Percentiles rank a stretch among this genome's conserved stretches.
Evolutionary conservation across 2,329 filamentous ascomycete species (phyloP).

Genomic region (Intubia oerlemansii): DNA sequence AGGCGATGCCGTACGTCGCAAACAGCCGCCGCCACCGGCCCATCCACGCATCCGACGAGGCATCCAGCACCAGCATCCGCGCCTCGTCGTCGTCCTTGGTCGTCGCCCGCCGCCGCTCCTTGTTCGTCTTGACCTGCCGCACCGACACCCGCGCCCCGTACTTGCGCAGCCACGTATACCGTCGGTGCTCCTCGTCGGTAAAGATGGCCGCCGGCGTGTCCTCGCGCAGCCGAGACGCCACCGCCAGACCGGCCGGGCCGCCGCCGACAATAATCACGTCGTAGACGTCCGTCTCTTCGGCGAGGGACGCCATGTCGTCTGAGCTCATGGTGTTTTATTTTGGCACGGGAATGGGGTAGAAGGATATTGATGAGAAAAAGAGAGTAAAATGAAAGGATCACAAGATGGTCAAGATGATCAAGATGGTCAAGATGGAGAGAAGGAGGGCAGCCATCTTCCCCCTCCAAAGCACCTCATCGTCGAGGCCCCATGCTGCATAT

Average conservation of each 20-base stretch:
- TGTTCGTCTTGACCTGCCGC: slow-evolving; percentile 25
- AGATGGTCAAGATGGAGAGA: too few relatives aligned
- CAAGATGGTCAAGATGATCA: too few relatives aligned
- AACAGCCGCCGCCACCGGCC: slow-evolving; percentile 50
- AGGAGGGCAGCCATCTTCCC: too few relatives aligned
- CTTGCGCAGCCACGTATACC: slow-evolving; percentile 59
- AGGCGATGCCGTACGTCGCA: slow-evolving; percentile 42
- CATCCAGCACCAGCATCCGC: slow-evolving; percentile 44
- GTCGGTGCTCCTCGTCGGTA: slow-evolving; percentile 61
- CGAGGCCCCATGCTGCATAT: too few relatives aligned
- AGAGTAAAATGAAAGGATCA: too few relatives aligned
- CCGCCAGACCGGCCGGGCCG: slow-evolving; percentile 53
- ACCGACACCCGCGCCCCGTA: slow-evolving; percentile 37
- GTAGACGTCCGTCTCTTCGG: slow-evolving; percentile 17
- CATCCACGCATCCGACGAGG: slow-evolving; percentile 43
- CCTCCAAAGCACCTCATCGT: too few relatives aligned
- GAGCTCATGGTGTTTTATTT: too few relatives aligned
- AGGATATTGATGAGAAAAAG: too few relatives aligned
- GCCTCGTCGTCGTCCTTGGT: slow-evolving; percentile 6
- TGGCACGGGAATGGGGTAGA: too few relatives aligned
- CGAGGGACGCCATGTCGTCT: too few relatives aligned
- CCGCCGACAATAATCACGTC: slow-evolving; percentile 56
- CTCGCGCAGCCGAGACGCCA: slow-evolving; percentile 51
- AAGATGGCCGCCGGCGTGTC: slow-evolving; percentile 58
- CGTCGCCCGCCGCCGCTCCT: too few relatives aligned